Evolutionary conservation across 208 protist genomes (phyloP), one percentile per base, ranked within the genome.

Genomic region (Herpetomonas samuelpessoai): DNA sequence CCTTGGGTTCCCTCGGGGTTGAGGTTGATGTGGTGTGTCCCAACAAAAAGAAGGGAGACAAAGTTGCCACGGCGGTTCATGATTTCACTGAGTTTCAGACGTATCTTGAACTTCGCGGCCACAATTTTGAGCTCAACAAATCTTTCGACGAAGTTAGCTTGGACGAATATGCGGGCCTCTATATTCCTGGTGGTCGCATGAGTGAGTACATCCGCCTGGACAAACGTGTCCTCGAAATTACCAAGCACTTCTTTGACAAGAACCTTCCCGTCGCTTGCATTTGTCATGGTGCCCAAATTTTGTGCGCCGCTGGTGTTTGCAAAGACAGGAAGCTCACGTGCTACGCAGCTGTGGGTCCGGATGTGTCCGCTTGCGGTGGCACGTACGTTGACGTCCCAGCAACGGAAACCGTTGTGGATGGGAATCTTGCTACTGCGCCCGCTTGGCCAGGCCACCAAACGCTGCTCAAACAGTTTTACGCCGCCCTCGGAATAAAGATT

Each of bases 61-160:
- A 0, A 6, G 58, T 76, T 30, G 57, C 72, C 0, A 79, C 68
- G 0, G 71, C 62, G 7, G 30, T 74, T 21, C 68, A 68, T 38
- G 64, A 75, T 39, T 79, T 79, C 41, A 72, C 60, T 0, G 68
- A 66, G 0, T 70, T 53, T 31, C 65, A 79, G 31, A 74, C 65
- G 3, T 83, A 79, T 49, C 29, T 74, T 3, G 72, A 79, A 30
- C 49, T 68, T 1, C 64, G 68, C 35, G 64, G 71, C 10, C 67
- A 83, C 59, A 69, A 76, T 29, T 83, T 83, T 26, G 30, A 35
- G 6, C 35, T 71, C 18, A 79, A 47, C 2, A 79, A 83, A 18
- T 50, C 57, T 0, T 79, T 73, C 22, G 65, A 67, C 28, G 71
- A 71, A n/a, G 65, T 68, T 12, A 66, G 74, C 18, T 61, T 68